Evolutionary conservation across 1,284 basidiomycete genomes (phyloP).

Genomic region (Naganishia sp.): DNA sequence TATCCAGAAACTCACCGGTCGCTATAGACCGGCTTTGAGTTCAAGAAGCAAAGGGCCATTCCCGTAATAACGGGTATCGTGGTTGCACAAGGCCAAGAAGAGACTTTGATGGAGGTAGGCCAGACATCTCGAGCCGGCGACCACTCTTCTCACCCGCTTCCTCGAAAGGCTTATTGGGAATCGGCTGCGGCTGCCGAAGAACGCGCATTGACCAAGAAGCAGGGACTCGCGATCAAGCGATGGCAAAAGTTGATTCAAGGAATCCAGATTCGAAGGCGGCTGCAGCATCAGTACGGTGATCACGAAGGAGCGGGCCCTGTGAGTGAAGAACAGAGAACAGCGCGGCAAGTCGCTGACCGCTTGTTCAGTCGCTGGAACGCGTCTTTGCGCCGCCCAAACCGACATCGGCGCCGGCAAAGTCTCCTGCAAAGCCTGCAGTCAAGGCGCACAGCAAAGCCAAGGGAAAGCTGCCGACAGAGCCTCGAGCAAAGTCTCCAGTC

Average conservation of each 20-base stretch:
- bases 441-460: background rate
- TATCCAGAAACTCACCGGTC: background rate
- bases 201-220: conserved; percentile 71
- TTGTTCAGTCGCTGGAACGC: conserved; percentile 16
- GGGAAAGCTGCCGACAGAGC: background rate
- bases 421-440: background rate
- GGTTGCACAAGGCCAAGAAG: conserved; percentile 77
- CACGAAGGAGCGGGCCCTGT: conserved; percentile 12
- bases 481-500: background rate
- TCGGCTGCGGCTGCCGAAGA: conserved; percentile 74
- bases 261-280: conserved; percentile 75
- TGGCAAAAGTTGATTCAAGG: conserved; percentile 90
- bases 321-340: background rate
- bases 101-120: conserved; percentile 71
- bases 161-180: conserved; percentile 74
- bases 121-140: background rate
- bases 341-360: too few relatives aligned
- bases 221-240: conserved; percentile 79
- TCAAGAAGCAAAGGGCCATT: conserved; percentile 80
- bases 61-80: conserved; percentile 87
- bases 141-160: conserved; percentile 1
- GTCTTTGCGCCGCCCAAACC: background rate
- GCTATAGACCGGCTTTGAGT: conserved; percentile 74
- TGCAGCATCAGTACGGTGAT: conserved; percentile 76
- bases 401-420: too few relatives aligned